These are phyloP conservation scores for Discostella stelligera DNA, from an alignment of 352 stramenopile species.

Conservation along the genomic window DNA sequence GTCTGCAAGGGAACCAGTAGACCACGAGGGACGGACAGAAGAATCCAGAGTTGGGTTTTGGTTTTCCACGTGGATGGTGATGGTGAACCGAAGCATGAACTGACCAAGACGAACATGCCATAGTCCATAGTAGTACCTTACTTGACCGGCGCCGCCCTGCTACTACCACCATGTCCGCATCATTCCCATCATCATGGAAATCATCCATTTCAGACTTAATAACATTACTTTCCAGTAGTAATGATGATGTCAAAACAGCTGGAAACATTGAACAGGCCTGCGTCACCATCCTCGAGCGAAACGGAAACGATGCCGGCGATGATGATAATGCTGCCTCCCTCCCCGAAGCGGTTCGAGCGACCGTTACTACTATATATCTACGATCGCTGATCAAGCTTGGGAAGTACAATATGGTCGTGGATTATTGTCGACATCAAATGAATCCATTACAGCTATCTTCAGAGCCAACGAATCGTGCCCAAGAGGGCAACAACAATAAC, in stretches of 20 bases:
- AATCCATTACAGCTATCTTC: neutral
- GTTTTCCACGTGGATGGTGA: no score
- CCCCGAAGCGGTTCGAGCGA: constrained; percentile 4
- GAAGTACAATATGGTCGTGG: constrained; percentile 28
- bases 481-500: constrained; percentile 3
- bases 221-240: neutral
- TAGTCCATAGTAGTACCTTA: no score
- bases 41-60: no score
- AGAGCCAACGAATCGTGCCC: neutral
- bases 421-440: constrained; percentile 6
- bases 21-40: no score
- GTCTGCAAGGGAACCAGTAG: no score
- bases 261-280: constrained; percentile 14
- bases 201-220: constrained; percentile 8
- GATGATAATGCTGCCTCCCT: neutral
- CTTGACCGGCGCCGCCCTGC: no score
- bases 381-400: constrained; percentile 38
- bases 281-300: constrained; percentile 2
- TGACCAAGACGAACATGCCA: no score
- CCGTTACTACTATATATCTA: constrained; percentile 41
- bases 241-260: neutral
- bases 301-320: constrained; percentile 1
- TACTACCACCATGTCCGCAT: neutral
- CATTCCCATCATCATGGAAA: constrained; percentile 13
- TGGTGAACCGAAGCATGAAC: no score